A percentile compares a stretch with the other conserved stretches of the same genome.
Evolutionary conservation across 2,329 filamentous ascomycete species (phyloP).

Genomic region (Monosporascus sp.): DNA sequence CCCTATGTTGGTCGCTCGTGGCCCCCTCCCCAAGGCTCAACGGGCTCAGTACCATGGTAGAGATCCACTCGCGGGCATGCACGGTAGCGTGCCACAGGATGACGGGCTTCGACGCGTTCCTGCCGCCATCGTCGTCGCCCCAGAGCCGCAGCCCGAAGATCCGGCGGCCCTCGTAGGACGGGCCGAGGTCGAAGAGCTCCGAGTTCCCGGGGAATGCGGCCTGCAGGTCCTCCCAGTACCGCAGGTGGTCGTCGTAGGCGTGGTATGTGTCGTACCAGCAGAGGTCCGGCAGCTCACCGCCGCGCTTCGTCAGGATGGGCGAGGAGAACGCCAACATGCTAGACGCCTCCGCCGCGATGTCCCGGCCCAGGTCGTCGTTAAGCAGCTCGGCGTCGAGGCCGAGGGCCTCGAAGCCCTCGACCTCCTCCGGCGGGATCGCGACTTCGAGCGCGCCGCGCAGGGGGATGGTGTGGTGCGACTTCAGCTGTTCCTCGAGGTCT

Average conservation of each 20-base stretch:
- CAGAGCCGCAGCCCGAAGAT: conserved; percentile 56
- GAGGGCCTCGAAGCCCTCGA: background rate
- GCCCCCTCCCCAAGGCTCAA: background rate
- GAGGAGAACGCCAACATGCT: background rate
- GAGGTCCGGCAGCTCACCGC: background rate
- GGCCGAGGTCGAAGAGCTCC: conserved; percentile 39
- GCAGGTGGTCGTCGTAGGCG: conserved; percentile 42
- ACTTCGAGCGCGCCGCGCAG: background rate
- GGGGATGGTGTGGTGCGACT: background rate
- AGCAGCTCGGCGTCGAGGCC: background rate
- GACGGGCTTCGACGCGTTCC: conserved; percentile 33
- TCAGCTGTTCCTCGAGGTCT: background rate
- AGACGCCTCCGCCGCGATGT: background rate
- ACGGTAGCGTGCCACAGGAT: conserved; percentile 46
- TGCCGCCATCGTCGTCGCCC: conserved; percentile 35
- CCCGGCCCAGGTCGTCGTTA: background rate
- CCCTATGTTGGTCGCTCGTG: background rate
- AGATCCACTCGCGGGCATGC: conserved; percentile 52
- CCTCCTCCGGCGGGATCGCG: background rate
- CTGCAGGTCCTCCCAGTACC: conserved; percentile 39
- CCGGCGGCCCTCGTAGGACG: conserved; percentile 37
- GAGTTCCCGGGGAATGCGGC: conserved; percentile 38
- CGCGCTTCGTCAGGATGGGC: background rate
- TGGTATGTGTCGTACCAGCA: conserved; percentile 47
- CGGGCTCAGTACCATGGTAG: conserved; percentile 49